Evolutionary conservation across 192 early-diverging fungal species (phyloP).

Genomic region (Backusella tuberculispora): DNA sequence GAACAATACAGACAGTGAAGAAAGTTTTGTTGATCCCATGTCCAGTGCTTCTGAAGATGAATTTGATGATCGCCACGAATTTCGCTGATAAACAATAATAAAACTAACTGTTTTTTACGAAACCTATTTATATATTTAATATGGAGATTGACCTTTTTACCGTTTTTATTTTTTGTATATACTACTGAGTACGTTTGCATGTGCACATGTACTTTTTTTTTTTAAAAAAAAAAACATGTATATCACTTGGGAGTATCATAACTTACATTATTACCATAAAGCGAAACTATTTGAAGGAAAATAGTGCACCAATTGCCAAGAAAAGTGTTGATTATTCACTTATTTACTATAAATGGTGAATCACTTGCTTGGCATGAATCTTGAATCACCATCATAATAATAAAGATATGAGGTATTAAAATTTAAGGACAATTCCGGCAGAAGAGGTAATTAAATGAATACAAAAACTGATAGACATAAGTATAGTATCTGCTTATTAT

Average conservation of each 20-base stretch:
- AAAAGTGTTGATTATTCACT: neutral
- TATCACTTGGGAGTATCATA: neutral
- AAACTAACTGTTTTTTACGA: neutral
- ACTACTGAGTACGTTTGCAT: neutral
- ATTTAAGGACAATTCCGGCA: neutral
- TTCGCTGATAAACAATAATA: neutral
- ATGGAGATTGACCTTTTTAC: neutral
- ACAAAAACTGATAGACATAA: too few relatives aligned
- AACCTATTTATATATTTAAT: neutral
- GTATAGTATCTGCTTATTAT: too few relatives aligned
- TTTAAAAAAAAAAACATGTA: neutral
- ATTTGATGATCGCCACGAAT: neutral
- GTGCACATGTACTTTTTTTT: neutral
- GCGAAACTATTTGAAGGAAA: neutral
- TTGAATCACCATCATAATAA: neutral
- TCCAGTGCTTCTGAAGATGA: neutral
- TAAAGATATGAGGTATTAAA: neutral
- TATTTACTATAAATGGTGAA: neutral
- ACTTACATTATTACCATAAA: neutral
- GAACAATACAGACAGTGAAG: constrained; percentile 8
- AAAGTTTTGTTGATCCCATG: constrained; percentile 5
- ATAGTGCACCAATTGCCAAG: neutral
- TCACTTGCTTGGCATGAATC: constrained; percentile 6
- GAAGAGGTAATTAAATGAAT: too few relatives aligned
- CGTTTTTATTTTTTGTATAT: neutral